phyloP scores from a whole-genome alignment of 176 grass and related monocot genomes.

The Ananas comosus region DNA sequence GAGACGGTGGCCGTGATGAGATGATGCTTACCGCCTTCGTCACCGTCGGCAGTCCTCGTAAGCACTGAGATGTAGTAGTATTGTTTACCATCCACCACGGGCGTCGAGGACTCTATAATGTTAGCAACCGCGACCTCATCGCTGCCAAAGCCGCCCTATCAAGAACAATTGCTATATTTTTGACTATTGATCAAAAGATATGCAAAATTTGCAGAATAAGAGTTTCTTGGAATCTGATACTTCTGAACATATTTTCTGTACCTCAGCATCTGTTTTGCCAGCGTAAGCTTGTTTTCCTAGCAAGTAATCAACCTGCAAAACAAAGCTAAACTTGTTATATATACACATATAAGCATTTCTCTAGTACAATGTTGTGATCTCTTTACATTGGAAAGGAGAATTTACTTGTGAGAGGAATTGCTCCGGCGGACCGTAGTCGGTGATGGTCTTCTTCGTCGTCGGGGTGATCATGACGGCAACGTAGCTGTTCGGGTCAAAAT shows the following conservation, averaged over 20 bases:
- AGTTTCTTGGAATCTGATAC: no score
- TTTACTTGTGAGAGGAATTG: conserved; percentile 57
- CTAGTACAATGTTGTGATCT: background rate
- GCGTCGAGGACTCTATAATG: conserved; percentile 46
- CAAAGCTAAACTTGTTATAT: background rate
- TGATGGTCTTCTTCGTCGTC: conserved; percentile 72
- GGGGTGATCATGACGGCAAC: conserved; percentile 63
- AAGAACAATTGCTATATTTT: background rate
- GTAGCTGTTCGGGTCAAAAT: conserved; percentile 82
- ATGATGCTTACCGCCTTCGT: conserved; percentile 92
- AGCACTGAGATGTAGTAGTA: conserved; percentile 79
- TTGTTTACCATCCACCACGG: conserved; percentile 53
- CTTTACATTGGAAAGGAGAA: background rate
- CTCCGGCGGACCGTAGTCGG: conserved; percentile 67
- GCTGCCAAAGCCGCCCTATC: conserved; percentile 64
- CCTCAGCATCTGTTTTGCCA: conserved; percentile 86
- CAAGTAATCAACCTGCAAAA: conserved; percentile 56
- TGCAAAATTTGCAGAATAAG: no score
- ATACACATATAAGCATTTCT: background rate
- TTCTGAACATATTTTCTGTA: background rate
- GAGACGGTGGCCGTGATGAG: conserved; percentile 58
- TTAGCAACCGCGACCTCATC: conserved; percentile 75
- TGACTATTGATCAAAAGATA: background rate
- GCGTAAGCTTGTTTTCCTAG: conserved; percentile 59
- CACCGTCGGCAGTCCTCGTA: conserved; percentile 83